Evolutionary conservation across 1,139 yeast species (phyloP), one percentile per base, ranked within the genome.

Genomic region (Debaryomyces psychrophilus): DNA sequence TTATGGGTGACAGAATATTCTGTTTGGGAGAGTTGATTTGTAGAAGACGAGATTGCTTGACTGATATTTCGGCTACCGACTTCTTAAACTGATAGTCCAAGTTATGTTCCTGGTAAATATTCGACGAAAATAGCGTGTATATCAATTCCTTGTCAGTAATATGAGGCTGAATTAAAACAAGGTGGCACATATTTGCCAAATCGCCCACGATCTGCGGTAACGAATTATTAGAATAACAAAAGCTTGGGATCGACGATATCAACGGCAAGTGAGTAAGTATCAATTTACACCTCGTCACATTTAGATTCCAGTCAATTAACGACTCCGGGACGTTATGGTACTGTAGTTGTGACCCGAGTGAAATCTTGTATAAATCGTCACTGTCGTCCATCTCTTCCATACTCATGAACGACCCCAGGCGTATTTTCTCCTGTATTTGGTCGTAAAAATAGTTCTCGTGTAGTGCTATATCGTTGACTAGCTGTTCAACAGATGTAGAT

Each of bases 11-110:
- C 40, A 51, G 54, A 35, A 58, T 56, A 40, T 59, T 59, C 43
- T 49, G 56, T 34, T 44, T 51, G 9, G 68, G 63, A 18, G 66
- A 64, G 51, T 65, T 69, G 43, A 73, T 70, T 55, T 75, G 80
- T 8, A 76, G 59, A 34, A 72, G 60, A 37, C 80, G 59, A n/a
- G 78, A 67, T 55, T 77, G 81, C 49, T 76, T 69, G 29, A 79
- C 81, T 15, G 81, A 74, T 14, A 78, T 69, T 47, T 75, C 77
- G 4, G 83, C 83, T 43, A 78, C 82, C n/a, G 76, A 67, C 50
- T 64, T 68, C 55, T 74, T 75, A 60, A 78, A 79, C 31, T 60
- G 60, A 7, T 56, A 44, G 50, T 78, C 83, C 38, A 79, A 62
- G 42, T 72, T 65, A 55, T 77, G 82, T 55, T 79, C 83, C 44